Evolutionary conservation across 495 filamentous ascomycete species (phyloP).

Genomic region (Aspergillus carlsbadensis): DNA sequence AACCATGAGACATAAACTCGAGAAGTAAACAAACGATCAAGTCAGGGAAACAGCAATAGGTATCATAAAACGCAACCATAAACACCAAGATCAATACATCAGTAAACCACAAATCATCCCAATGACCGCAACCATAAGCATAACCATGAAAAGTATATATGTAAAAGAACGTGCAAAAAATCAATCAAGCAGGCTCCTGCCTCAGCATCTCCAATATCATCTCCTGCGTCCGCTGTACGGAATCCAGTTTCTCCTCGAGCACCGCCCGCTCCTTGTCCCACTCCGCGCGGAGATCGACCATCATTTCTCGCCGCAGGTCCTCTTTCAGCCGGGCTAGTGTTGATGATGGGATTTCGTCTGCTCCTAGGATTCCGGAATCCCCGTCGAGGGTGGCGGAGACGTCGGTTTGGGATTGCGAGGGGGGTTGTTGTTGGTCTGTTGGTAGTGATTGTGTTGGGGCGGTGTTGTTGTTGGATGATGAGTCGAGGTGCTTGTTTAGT

Average conservation of each 20-base stretch:
- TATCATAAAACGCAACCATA: too few species aligned
- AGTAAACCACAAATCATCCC: too few species aligned
- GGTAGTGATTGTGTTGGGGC: not conserved
- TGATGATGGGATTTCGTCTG: not conserved
- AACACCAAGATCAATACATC: too few species aligned
- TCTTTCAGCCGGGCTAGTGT: constrained; percentile 27
- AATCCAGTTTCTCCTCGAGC: constrained; percentile 39
- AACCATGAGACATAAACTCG: not conserved
- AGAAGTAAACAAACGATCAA: too few species aligned
- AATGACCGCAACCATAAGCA: too few species aligned
- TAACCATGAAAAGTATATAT: constrained; percentile 14
- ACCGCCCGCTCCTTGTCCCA: constrained; percentile 33
- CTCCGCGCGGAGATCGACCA: constrained; percentile 30
- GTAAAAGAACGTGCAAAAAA: constrained; percentile 1
- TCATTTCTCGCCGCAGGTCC: constrained; percentile 38
- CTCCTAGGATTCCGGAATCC: not conserved
- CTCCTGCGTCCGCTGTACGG: constrained; percentile 44
- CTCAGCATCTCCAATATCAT: constrained; percentile 49
- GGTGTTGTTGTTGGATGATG: not conserved
- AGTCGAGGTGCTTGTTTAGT: constrained; percentile 40
- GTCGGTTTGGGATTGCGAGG: not conserved
- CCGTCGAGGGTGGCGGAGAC: not conserved
- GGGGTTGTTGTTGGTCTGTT: not conserved
- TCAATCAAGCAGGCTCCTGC: constrained; percentile 34
- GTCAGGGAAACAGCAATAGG: too few species aligned